Evolutionary conservation across 2,329 filamentous ascomycete genomes (phyloP), one percentile per base, ranked within the genome.

Genomic region (Bipolaris oryzae): DNA sequence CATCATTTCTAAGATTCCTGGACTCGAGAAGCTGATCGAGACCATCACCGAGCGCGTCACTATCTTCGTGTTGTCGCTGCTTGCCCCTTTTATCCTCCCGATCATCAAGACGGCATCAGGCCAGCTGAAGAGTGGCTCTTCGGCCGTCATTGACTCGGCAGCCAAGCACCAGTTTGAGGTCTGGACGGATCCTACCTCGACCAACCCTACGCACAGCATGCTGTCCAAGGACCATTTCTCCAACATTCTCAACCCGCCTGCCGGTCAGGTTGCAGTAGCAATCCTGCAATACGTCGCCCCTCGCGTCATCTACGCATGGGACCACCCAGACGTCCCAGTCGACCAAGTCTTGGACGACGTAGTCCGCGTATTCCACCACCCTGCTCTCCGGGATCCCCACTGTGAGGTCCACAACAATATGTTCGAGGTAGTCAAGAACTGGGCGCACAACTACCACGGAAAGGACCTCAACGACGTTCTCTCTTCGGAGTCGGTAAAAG

Each of bases 41-140:
- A 94, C 92, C 68, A 96, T 99, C 68, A 91, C 90, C 53, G 95
- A 99, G 79, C 94, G 90, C 1, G 82, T 99, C 38, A 96, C 94
- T 0, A 84, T 96, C 6, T 98, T 98, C 73, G 86, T 99, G 48
- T 84, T 99, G 60, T 93, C 92, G 5, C 84, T 99, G 1, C 83
- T 99, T 16, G 91, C 95, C 0, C 95, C 95, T 0, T 98, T 96
- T 75, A 85, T 99, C 60, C 87, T 92, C 53, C 95, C 95, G 10
- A 89, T 99, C 72, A 97, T 99, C 76, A 89, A 89, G 50, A 86
- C 90, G 50, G 92, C 94, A 5, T 94, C 92, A 20, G 88, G 93
- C 70, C 86, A 87, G 33, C 82, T 99, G 23, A 96, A 98, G 78
- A 85, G 89, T 21, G 94, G 95, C 3, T 96, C 92, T 9, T 89